A percentile compares a stretch with the other conserved stretches of the same genome.
Evolutionary conservation across 495 filamentous ascomycete genomes (phyloP).

Genomic region (Aspergillus taichungensis): DNA sequence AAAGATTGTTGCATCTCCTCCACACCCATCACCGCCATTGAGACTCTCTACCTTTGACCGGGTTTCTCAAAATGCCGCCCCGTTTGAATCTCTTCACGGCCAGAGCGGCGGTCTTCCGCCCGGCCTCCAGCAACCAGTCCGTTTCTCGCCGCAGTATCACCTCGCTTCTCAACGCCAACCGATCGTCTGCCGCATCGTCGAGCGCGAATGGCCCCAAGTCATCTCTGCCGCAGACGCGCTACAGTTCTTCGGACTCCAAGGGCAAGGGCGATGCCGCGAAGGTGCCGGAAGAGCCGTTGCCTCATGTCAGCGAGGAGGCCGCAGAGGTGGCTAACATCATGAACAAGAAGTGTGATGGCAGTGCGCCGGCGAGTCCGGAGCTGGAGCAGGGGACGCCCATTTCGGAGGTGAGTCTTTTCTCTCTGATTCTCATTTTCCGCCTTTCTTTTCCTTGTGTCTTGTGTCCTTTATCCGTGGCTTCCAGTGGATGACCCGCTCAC

Average conservation of each 20-base stretch:
- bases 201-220: slow-evolving; percentile 3
- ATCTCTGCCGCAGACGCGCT: slow-evolving; percentile 17
- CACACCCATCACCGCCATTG: slow-evolving; percentile 1
- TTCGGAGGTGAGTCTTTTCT: slow-evolving; percentile 44
- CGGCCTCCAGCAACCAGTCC: slow-evolving; percentile 13
- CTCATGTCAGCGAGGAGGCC: slow-evolving; percentile 58
- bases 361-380: slow-evolving; percentile 45
- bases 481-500: too few relatives aligned
- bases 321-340: slow-evolving; percentile 47
- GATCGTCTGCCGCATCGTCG: slow-evolving; percentile 15
- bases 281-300: slow-evolving; percentile 45
- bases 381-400: slow-evolving; percentile 57
- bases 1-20: background rate
- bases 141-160: slow-evolving; percentile 18
- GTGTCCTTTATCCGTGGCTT: too few relatives aligned
- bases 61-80: slow-evolving; percentile 26
- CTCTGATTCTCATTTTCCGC: slow-evolving; percentile 2
- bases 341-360: slow-evolving; percentile 35
- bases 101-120: slow-evolving; percentile 27
- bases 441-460: background rate
- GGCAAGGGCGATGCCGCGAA: slow-evolving; percentile 35
- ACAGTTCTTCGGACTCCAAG: slow-evolving; percentile 35
- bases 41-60: slow-evolving; percentile 3
- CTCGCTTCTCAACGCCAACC: slow-evolving; percentile 9
- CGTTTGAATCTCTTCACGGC: slow-evolving; percentile 32